phyloP scores from a whole-genome alignment of 352 stramenopile species.

The Globisporangium spiculum region DNA sequence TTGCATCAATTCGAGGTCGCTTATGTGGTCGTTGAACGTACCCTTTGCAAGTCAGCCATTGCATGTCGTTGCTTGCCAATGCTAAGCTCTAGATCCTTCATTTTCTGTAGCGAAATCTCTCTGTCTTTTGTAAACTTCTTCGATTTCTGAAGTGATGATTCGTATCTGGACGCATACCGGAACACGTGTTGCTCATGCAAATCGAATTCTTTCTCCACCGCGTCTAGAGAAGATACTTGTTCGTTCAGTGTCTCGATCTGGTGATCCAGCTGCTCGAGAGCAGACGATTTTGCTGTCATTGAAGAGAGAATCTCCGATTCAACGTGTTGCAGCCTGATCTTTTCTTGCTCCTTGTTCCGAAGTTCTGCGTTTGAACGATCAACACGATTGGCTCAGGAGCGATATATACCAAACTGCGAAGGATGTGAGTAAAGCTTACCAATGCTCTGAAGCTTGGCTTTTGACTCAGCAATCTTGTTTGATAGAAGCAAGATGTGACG shows the following conservation, averaged over 20 bases:
- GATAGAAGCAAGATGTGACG: neutral
- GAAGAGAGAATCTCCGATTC: neutral
- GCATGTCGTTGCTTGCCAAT: neutral
- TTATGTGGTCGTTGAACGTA: neutral
- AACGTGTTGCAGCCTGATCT: neutral
- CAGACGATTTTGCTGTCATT: neutral
- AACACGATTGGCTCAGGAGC: neutral
- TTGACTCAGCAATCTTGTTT: neutral
- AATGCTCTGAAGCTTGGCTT: neutral
- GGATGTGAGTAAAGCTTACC: neutral
- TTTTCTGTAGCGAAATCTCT: neutral
- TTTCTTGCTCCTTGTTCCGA: neutral
- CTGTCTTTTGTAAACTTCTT: neutral
- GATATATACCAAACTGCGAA: neutral
- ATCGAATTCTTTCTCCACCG: neutral
- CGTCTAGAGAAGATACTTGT: neutral
- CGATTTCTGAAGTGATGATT: neutral
- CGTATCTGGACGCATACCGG: conserved; percentile 1
- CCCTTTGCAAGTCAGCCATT: neutral
- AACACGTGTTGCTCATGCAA: conserved; percentile 5
- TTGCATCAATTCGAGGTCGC: neutral
- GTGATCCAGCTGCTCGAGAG: neutral
- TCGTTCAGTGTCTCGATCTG: neutral
- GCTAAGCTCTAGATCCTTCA: neutral
- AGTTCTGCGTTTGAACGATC: neutral